A percentile compares a stretch with the other conserved stretches of the same genome.
phyloP scores from a whole-genome alignment of 768 basidiomycete species.

The Trametes punicea region DNA sequence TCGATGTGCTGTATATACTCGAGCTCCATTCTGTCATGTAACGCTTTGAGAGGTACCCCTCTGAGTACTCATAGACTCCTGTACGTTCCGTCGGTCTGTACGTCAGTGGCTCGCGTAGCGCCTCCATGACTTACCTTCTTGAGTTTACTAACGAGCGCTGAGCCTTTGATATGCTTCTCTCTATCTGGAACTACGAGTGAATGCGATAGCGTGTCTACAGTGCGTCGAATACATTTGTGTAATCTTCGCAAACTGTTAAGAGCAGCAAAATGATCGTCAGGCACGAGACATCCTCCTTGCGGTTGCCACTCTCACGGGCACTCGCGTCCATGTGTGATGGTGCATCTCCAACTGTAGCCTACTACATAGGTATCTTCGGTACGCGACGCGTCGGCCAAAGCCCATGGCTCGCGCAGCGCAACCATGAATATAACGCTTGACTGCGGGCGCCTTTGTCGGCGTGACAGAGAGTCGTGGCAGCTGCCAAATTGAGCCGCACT shows the following conservation, averaged over 20 bases:
- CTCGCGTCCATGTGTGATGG: no score
- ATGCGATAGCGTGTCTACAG: neutral
- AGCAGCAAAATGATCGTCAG: neutral
- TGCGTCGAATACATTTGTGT: neutral
- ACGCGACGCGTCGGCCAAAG: neutral
- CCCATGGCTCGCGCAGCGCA: no score
- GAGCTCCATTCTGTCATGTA: no score
- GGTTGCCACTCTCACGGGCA: no score
- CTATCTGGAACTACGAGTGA: neutral
- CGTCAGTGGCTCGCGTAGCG: neutral
- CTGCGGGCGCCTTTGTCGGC: neutral
- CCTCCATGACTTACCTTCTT: no score
- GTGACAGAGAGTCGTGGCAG: conserved; percentile 9
- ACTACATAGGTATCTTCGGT: no score
- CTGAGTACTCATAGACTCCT: neutral
- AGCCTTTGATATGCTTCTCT: neutral
- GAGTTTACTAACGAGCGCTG: no score
- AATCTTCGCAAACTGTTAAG: neutral
- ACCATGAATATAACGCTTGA: neutral
- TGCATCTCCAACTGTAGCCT: no score
- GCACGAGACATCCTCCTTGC: no score
- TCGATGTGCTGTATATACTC: no score
- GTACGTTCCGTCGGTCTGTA: neutral
- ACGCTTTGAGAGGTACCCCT: neutral
- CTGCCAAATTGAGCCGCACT: conserved; percentile 8